phyloP scores from a whole-genome alignment of 805 yeast species.

The Candida qinlingensis region DNA sequence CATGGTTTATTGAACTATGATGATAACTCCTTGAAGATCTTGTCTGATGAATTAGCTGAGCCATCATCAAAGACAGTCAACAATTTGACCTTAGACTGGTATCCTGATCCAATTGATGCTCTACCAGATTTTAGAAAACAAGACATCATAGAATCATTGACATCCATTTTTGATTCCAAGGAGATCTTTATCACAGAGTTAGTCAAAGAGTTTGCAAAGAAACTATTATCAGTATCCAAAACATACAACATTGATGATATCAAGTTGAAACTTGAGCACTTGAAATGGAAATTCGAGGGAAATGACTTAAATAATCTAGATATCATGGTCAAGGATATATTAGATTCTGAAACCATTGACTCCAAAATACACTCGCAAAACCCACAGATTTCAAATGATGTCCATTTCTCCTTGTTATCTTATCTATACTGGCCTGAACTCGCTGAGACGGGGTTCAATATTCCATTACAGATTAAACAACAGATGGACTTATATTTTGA shows the following conservation, averaged over 20 bases:
- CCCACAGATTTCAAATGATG: slow-evolving; percentile 18
- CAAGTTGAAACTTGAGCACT: slow-evolving; percentile 39
- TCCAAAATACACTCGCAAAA: slow-evolving; percentile 27
- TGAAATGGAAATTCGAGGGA: slow-evolving; percentile 63
- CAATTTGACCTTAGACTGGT: slow-evolving; percentile 46
- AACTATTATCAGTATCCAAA: slow-evolving; percentile 34
- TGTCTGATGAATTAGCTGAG: slow-evolving; percentile 46
- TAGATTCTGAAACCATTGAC: slow-evolving; percentile 48
- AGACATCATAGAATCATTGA: slow-evolving; percentile 66
- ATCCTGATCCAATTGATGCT: slow-evolving; percentile 86
- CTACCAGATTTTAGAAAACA: slow-evolving; percentile 74
- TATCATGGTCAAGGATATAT: slow-evolving; percentile 77
- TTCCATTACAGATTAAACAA: slow-evolving; percentile 40
- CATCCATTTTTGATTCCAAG: slow-evolving; percentile 68
- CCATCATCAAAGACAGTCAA: slow-evolving; percentile 16
- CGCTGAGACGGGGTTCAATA: slow-evolving; percentile 27
- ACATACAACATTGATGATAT: slow-evolving; percentile 37
- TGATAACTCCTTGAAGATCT: slow-evolving; percentile 38
- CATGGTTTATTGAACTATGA: slow-evolving; percentile 53
- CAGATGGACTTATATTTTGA: slow-evolving; percentile 40
- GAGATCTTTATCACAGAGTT: slow-evolving; percentile 63
- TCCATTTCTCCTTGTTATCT: slow-evolving; percentile 64
- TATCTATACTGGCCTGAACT: slow-evolving; percentile 72
- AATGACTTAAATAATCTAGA: slow-evolving; percentile 64
- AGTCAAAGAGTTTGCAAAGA: slow-evolving; percentile 51